Evolutionary conservation across 345 rosid genomes (phyloP).

Genomic region (Fremontodendron californicum): DNA sequence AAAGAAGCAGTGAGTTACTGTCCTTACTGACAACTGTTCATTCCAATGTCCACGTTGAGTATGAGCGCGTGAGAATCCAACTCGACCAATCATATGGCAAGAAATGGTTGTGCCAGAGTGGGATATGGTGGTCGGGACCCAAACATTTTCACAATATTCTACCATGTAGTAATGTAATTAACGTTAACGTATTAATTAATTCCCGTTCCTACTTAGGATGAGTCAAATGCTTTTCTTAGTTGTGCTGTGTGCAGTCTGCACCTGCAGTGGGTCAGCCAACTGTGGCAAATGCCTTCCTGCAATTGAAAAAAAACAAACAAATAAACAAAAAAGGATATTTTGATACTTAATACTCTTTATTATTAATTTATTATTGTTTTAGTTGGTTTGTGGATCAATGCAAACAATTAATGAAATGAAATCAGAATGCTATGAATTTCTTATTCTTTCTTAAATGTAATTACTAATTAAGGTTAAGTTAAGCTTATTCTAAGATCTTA

Average conservation of each 20-base stretch:
- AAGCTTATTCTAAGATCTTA: too few relatives aligned
- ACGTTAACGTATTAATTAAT: constrained; percentile 6
- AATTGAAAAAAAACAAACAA: too few relatives aligned
- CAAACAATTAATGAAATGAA: neutral
- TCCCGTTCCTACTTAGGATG: neutral
- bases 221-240: neutral
- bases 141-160: constrained; percentile 2
- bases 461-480: neutral
- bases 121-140: constrained; percentile 30
- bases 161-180: too few relatives aligned
- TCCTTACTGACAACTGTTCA: neutral
- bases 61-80: constrained; percentile 9
- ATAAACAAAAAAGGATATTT: too few relatives aligned
- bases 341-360: too few relatives aligned
- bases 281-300: neutral
- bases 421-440: neutral
- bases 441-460: neutral
- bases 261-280: neutral
- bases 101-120: neutral
- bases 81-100: neutral
- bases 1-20: neutral
- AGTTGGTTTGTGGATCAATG: too few relatives aligned
- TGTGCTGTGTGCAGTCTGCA: too few relatives aligned
- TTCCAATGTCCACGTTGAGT: neutral
- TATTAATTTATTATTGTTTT: too few relatives aligned